Conservation (phyloP, 2,329 filamentous ascomycete genomes). For the Talaromyces sp. region DNA sequence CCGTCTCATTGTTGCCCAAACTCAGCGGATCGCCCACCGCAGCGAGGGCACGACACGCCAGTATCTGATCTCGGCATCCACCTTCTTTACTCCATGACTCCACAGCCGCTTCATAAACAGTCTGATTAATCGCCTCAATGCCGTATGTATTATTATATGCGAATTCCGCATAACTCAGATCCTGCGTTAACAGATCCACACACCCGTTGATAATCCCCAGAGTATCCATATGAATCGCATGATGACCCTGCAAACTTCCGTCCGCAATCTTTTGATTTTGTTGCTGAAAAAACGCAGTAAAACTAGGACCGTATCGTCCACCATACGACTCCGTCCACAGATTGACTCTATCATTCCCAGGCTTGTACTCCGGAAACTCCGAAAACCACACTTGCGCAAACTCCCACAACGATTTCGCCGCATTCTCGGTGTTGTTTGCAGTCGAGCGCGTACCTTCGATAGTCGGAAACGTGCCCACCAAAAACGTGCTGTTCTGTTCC, state of each 20-base stretch:
- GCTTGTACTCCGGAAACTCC: slow-evolving; percentile 61
- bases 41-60: slow-evolving; percentile 49
- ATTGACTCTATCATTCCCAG: slow-evolving; percentile 51
- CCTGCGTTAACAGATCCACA: slow-evolving; percentile 50
- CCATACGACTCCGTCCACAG: slow-evolving; percentile 48
- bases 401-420: slow-evolving; percentile 57
- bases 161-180: slow-evolving; percentile 49
- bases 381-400: slow-evolving; percentile 62
- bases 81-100: slow-evolving; percentile 44
- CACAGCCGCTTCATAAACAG: slow-evolving; percentile 46
- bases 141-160: slow-evolving; percentile 60
- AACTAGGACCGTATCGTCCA: slow-evolving; percentile 44
- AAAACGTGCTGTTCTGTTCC: slow-evolving; percentile 52
- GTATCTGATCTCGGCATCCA: slow-evolving; percentile 55
- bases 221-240: slow-evolving; percentile 49
- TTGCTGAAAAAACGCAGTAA: slow-evolving; percentile 39
- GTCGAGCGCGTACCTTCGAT: slow-evolving; percentile 39
- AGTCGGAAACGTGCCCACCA: slow-evolving; percentile 52
- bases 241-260: slow-evolving; percentile 26
- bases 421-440: slow-evolving; percentile 52
- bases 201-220: slow-evolving; percentile 57
- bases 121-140: slow-evolving; percentile 51
- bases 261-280: slow-evolving; percentile 42
- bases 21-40: slow-evolving; percentile 50
- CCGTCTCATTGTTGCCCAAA: slow-evolving; percentile 43